A percentile compares a stretch with the other conserved stretches of the same genome.
phyloP scores from a whole-genome alignment of 768 basidiomycete species.

The Suillus fuscotomentosus region DNA sequence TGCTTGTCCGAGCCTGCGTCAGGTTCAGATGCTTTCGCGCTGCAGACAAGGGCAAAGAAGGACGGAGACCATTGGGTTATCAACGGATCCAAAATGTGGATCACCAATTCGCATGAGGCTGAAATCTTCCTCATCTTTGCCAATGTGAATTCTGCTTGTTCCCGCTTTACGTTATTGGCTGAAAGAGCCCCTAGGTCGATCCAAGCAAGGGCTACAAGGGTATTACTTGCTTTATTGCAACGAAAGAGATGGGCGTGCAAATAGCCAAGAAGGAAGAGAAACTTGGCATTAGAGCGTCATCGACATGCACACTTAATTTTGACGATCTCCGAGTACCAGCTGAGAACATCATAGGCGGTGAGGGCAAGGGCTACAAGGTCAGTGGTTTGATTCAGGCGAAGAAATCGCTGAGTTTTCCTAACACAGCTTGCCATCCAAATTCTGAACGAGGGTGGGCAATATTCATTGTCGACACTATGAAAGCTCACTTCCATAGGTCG shows the following conservation, averaged over 20 bases:
- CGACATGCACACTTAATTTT: constrained; percentile 92
- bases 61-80: constrained; percentile 84
- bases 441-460: constrained; percentile 74
- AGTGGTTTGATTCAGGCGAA: background rate
- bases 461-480: background rate
- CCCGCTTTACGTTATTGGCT: background rate
- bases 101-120: constrained; percentile 92
- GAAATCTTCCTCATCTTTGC: constrained; percentile 94
- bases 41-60: constrained; percentile 89
- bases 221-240: constrained; percentile 96
- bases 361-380: constrained; percentile 90
- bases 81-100: constrained; percentile 99
- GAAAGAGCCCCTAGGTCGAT: constrained; percentile 52
- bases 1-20: constrained; percentile 91
- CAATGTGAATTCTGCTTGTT: constrained; percentile 50
- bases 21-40: constrained; percentile 95
- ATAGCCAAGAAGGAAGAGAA: constrained; percentile 99
- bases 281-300: constrained; percentile 93
- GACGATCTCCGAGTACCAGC: constrained; percentile 85
- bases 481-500: constrained; percentile 47
- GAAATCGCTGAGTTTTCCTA: constrained; percentile 3
- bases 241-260: constrained; percentile 94
- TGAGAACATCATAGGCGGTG: constrained; percentile 90
- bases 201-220: constrained; percentile 97
- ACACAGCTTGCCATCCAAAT: constrained; percentile 89